phyloP scores from a whole-genome alignment of 805 yeast species.

The Sungouiella thailandica region DNA sequence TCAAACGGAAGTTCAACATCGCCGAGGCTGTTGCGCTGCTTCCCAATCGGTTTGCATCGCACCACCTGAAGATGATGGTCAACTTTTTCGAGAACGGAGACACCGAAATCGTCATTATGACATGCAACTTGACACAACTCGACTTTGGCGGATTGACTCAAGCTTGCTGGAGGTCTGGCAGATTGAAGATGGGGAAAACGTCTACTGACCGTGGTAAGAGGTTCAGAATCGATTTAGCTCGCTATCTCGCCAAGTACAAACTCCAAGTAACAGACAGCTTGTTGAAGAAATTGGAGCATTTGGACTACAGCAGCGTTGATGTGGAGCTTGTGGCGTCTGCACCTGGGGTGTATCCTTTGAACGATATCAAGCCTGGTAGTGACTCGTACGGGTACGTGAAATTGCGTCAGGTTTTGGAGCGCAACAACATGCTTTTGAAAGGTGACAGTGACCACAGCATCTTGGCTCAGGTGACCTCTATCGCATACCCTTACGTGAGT shows the following conservation, averaged over 20 bases:
- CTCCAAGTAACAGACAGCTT: constrained; percentile 22
- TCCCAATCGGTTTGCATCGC: constrained; percentile 38
- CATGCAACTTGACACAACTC: constrained; percentile 51
- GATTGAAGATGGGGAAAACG: constrained; percentile 15
- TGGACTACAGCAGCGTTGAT: constrained; percentile 43
- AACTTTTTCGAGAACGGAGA: constrained; percentile 45
- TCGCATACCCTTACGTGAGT: constrained; percentile 40
- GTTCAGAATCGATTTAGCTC: constrained; percentile 44
- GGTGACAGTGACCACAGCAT: constrained; percentile 20
- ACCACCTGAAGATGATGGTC: constrained; percentile 66
- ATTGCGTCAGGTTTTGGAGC: constrained; percentile 35
- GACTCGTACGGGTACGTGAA: constrained; percentile 46
- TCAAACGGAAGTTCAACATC: constrained; percentile 19
- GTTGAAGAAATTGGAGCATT: constrained; percentile 22
- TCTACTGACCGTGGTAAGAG: constrained; percentile 2
- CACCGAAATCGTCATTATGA: constrained; percentile 50
- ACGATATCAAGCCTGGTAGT: constrained; percentile 9
- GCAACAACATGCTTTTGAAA: constrained; percentile 26
- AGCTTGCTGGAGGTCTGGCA: constrained; percentile 61
- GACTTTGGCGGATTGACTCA: constrained; percentile 61
- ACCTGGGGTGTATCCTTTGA: constrained; percentile 35
- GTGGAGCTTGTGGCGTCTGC: constrained; percentile 54
- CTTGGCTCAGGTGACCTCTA: constrained; percentile 45
- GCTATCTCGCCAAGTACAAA: constrained; percentile 43
- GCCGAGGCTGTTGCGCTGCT: constrained; percentile 28